phyloP scores from a whole-genome alignment of 1,139 yeast species.

The Nakaseomyces sp. region DNA sequence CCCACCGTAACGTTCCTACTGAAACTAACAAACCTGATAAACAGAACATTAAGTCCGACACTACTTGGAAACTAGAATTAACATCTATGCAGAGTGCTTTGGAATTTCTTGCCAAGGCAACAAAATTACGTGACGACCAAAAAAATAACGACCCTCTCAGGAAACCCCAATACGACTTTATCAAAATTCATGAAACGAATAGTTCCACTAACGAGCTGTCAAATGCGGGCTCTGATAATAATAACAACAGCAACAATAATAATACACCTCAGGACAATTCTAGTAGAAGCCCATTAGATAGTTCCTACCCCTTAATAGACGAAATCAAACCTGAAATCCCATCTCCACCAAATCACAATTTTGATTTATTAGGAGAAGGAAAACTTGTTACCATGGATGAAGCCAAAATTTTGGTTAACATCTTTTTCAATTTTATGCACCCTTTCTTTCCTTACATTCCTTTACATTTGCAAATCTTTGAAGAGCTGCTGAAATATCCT shows the following conservation, averaged over 20 bases:
- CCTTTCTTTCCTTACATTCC: slow-evolving; percentile 90
- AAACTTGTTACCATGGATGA: slow-evolving; percentile 60
- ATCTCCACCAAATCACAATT: slow-evolving; percentile 1
- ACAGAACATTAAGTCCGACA: slow-evolving; percentile 12
- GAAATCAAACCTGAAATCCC: slow-evolving; percentile 4
- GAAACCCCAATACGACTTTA: background rate
- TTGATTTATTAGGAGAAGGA: slow-evolving; percentile 56
- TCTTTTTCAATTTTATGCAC: slow-evolving; percentile 72
- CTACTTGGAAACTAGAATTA: slow-evolving; percentile 31
- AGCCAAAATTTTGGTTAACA: slow-evolving; percentile 52
- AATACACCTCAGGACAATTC: background rate
- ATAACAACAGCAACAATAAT: background rate
- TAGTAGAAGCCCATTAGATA: background rate
- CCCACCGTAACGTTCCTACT: background rate
- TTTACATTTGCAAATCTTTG: slow-evolving; percentile 55
- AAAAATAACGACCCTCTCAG: slow-evolving; percentile 43
- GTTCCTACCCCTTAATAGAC: background rate
- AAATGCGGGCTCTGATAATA: background rate
- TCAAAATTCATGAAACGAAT: background rate
- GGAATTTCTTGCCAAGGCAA: slow-evolving; percentile 65
- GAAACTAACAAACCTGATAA: background rate
- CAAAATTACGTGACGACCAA: slow-evolving; percentile 35
- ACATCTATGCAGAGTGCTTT: slow-evolving; percentile 56
- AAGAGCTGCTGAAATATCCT: slow-evolving; percentile 67
- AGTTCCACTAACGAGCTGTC: background rate